Conservation (phyloP, 2,329 filamentous ascomycete species). For the Penicillium italicum region DNA sequence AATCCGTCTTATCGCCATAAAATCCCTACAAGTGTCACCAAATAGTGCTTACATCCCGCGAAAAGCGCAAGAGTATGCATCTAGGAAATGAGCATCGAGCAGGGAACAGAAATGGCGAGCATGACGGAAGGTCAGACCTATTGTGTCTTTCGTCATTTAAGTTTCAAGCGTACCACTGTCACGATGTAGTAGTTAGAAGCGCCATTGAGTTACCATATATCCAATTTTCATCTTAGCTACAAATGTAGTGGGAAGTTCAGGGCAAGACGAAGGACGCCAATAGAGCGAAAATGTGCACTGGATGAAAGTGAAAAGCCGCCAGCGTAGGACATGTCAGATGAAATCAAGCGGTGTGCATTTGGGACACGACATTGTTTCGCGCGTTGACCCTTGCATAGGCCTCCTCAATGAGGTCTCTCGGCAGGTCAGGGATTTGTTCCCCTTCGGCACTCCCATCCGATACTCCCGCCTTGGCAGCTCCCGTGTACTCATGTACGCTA, state of each 20-base stretch:
- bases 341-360: neutral
- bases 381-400: slow-evolving; percentile 41
- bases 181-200: neutral
- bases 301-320: neutral
- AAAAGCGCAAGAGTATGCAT: slow-evolving; percentile 33
- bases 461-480: neutral
- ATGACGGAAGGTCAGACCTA: slow-evolving; percentile 24
- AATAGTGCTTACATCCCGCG: slow-evolving; percentile 31
- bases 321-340: neutral
- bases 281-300: neutral
- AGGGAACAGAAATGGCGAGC: slow-evolving; percentile 2
- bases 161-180: neutral
- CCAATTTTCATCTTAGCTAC: neutral
- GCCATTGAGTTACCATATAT: neutral
- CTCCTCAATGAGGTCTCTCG: slow-evolving; percentile 42
- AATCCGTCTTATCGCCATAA: slow-evolving; percentile 6
- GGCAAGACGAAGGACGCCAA: neutral
- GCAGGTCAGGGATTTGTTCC: slow-evolving; percentile 43
- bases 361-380: slow-evolving; percentile 23
- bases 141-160: slow-evolving; percentile 38
- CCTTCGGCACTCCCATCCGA: slow-evolving; percentile 22
- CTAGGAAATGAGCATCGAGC: slow-evolving; percentile 2
- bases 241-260: neutral
- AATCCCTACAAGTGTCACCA: neutral
- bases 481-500: neutral